These are phyloP conservation scores for Rhytidhysteron rufulum DNA, from an alignment of 2,329 filamentous ascomycete genomes.

Conservation along the genomic window DNA sequence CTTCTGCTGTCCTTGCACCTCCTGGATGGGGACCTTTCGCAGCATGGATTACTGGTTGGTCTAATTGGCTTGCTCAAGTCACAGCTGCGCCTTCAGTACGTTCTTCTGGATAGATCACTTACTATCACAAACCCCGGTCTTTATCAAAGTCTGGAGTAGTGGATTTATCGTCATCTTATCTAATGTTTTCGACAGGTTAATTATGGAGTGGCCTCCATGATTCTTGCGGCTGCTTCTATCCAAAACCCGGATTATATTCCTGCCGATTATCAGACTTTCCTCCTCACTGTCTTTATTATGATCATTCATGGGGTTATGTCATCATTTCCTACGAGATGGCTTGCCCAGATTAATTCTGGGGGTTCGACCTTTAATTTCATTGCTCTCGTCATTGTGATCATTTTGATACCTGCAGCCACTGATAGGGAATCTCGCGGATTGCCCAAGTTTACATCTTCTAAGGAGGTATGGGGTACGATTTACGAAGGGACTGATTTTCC, in stretches of 20 bases:
- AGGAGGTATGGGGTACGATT: slow-evolving; percentile 62
- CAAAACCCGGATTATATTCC: slow-evolving; percentile 62
- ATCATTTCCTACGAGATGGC: slow-evolving; percentile 67
- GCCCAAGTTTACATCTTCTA: slow-evolving; percentile 56
- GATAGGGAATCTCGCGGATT: slow-evolving; percentile 48
- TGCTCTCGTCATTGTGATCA: slow-evolving; percentile 62
- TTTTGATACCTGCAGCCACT: slow-evolving; percentile 63
- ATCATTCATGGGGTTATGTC: slow-evolving; percentile 64
- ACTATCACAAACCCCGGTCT: too few species aligned
- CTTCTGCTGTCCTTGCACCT: slow-evolving; percentile 66
- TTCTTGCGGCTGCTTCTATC: slow-evolving; percentile 67
- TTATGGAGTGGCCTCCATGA: slow-evolving; percentile 66
- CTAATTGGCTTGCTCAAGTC: slow-evolving; percentile 65
- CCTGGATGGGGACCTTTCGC: slow-evolving; percentile 63
- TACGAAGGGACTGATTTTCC: slow-evolving; percentile 65
- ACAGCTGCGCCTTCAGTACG: slow-evolving; percentile 57
- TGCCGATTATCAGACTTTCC: slow-evolving; percentile 63
- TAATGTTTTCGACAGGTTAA: slow-evolving; percentile 54
- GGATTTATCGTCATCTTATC: too few species aligned
- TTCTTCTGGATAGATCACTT: too few species aligned
- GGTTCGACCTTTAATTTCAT: slow-evolving; percentile 70
- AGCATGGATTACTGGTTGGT: slow-evolving; percentile 67
- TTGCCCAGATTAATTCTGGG: slow-evolving; percentile 66
- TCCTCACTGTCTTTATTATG: slow-evolving; percentile 65
- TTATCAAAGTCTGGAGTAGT: too few species aligned